A percentile compares a stretch with the other conserved stretches of the same genome.
Conservation (phyloP, 2,329 filamentous ascomycete genomes). For the Uncinocarpus reesii region DNA sequence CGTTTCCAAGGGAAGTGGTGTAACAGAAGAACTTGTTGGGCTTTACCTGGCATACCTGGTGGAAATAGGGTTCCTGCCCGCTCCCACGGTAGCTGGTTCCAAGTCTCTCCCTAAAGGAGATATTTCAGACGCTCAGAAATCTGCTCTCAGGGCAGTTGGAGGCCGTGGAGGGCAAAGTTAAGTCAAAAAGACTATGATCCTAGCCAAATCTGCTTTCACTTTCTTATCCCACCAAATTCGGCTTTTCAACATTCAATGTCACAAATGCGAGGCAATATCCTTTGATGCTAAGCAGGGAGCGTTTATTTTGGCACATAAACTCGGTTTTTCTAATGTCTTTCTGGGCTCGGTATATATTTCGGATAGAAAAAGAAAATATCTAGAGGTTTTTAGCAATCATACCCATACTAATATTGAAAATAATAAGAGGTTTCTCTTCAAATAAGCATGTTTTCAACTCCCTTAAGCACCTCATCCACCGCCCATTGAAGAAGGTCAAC, state of each 20-base stretch:
- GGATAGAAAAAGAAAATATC: conserved; percentile 1
- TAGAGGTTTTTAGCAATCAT: background rate
- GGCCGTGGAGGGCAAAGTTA: conserved; percentile 33
- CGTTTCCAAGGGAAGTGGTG: conserved; percentile 43
- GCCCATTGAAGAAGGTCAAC: conserved; percentile 56
- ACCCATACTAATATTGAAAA: background rate
- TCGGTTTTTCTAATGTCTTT: background rate
- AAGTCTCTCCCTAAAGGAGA: conserved; percentile 34
- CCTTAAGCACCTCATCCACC: conserved; percentile 49
- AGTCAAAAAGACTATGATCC: background rate
- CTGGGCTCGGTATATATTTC: background rate
- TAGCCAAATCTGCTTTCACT: background rate
- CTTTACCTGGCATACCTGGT: conserved; percentile 51
- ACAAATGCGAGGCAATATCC: too few relatives aligned
- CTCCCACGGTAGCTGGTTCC: conserved; percentile 30
- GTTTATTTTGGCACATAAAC: conserved; percentile 1
- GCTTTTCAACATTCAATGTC: too few relatives aligned
- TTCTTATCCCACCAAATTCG: too few relatives aligned
- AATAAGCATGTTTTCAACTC: background rate
- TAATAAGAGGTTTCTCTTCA: background rate
- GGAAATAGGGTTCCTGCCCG: conserved; percentile 49
- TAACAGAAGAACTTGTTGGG: conserved; percentile 49
- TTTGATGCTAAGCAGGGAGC: background rate
- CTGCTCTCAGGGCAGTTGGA: conserved; percentile 40
- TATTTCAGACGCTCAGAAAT: conserved; percentile 33